Percentiles rank a stretch among this genome's conserved stretches.
Evolutionary conservation across 331 rosid genomes (phyloP).

Genomic region (Arachis monticola): DNA sequence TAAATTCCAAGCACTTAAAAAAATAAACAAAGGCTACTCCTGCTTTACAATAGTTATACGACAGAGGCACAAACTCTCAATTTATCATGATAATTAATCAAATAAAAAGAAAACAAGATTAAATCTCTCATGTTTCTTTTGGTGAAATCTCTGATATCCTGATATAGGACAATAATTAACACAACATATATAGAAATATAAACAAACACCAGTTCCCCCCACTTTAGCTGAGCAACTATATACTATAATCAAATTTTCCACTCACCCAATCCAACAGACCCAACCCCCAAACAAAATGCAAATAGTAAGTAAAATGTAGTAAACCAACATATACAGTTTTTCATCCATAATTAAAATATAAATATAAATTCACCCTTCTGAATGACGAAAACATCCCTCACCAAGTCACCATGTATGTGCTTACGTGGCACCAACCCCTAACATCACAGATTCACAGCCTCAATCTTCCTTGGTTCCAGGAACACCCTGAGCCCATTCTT

Average conservation of each 20-base stretch:
- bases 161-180: conserved; percentile 19
- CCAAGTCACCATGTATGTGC: background rate
- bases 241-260: background rate
- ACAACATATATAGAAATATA: conserved; percentile 13
- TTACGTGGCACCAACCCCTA: conserved; percentile 12
- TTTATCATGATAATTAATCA: conserved; percentile 11
- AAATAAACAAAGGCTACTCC: no score
- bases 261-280: conserved; percentile 34
- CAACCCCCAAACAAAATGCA: conserved; percentile 4
- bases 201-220: conserved; percentile 33
- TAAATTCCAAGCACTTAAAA: no score
- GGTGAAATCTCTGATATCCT: conserved; percentile 21
- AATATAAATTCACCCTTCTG: background rate
- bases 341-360: background rate
- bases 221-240: conserved; percentile 39
- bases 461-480: conserved; percentile 65
- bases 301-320: background rate
- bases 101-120: background rate
- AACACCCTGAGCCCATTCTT: conserved; percentile 77
- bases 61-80: background rate
- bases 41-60: no score
- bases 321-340: conserved; percentile 34
- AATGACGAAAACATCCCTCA: conserved; percentile 41
- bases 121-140: conserved; percentile 7
- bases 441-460: background rate